Base-by-base conservation (phyloP, 139 green algal genomes). In the Zygnema cylindricum region DNA sequence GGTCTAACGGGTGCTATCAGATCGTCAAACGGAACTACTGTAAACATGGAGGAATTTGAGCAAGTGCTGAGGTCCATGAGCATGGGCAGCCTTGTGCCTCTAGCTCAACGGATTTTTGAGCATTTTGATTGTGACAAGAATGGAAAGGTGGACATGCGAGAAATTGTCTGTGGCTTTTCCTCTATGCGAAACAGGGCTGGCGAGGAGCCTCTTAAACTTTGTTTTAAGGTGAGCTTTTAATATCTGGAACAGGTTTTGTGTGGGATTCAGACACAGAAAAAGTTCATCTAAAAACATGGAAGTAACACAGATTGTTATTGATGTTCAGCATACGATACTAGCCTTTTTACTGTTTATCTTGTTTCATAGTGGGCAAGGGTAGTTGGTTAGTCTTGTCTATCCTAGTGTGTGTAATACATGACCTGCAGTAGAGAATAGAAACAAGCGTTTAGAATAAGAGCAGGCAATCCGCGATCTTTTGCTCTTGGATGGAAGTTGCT, bases 121-220 rank as follows among this genome's bases (percentile, higher is more conserved):
- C 39, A 92, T 33, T 93, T 93, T 84, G 90, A 93, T 79, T 32
- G 25, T 36, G 73, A 93, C 43, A 77, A 78, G 43, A 77, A 92
- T 69, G 90, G 90, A 36, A 1, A 33, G 22, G 79, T 93, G 1
- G 90, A 93, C 87, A 90, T 93, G 42, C 40, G 86, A 21, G 90
- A 93, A 63, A 77, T 93, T 33, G 63, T 93, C 3, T 86, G 78
- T 63, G 90, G 90, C 22, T 41, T 93, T 21, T 43, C 89, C 21
- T 88, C 85, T 40, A n/a, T 93, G 23, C 86, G 87, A 57, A 81
- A 78, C 54, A 42, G 76, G 55, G 16, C 90, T 38, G 63, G 82
- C 38, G 84, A 92, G 30, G 83, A 89, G 30, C 69, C 75, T 30
- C 87, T 92, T 32, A 69, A 76, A n/a, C 30, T 92, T 35, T 89